These are phyloP conservation scores for Penicillium simplicissimum DNA, from an alignment of 495 filamentous ascomycete species.

Conservation along the genomic window DNA sequence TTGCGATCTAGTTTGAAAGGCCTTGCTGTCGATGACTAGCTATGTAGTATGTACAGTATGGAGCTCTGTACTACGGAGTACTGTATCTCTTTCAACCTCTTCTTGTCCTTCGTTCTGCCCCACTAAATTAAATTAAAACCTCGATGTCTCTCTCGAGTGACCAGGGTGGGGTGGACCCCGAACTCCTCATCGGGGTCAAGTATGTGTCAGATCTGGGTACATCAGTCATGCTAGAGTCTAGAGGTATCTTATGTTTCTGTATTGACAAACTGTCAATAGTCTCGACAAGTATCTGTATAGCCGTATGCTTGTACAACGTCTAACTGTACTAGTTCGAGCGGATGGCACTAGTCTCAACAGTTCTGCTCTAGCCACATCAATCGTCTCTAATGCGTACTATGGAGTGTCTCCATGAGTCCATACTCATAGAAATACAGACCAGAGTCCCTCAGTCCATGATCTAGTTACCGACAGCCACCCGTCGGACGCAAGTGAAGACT, in stretches of 20 bases:
- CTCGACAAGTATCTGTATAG: neutral
- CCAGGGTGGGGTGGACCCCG: conserved; percentile 20
- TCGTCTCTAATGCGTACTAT: neutral
- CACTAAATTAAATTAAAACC: conserved; percentile 12
- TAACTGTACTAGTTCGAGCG: conserved; percentile 7
- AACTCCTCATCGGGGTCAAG: conserved; percentile 29
- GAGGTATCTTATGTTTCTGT: neutral
- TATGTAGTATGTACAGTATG: too few relatives aligned
- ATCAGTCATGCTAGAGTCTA: conserved; percentile 3
- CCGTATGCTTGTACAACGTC: neutral
- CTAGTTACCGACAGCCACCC: conserved; percentile 15
- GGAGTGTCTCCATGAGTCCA: neutral
- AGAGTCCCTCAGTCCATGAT: conserved; percentile 21
- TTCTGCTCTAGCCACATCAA: conserved; percentile 14
- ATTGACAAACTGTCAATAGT: neutral
- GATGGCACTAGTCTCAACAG: conserved; percentile 21
- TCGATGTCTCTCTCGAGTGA: conserved; percentile 9
- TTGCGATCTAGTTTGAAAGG: neutral
- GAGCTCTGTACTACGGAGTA: neutral
- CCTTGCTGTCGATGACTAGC: neutral
- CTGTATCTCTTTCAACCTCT: neutral
- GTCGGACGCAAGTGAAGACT: conserved; percentile 23
- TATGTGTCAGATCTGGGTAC: conserved; percentile 25
- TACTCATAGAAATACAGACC: neutral
- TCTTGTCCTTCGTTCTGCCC: neutral